phyloP scores from a whole-genome alignment of 306 rosid genomes.

The Rubus idaeus region DNA sequence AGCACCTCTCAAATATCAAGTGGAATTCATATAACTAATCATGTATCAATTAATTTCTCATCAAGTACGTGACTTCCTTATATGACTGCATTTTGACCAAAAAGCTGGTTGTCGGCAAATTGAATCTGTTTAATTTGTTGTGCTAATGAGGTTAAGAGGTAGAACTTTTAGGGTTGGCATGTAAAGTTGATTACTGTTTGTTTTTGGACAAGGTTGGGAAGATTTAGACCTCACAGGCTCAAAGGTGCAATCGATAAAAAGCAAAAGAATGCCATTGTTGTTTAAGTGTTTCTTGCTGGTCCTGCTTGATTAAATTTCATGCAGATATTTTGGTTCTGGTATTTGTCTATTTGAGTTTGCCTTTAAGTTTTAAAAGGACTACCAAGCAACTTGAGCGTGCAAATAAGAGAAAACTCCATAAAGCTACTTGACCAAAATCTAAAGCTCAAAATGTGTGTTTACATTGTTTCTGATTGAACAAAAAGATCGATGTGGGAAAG shows the following conservation, averaged over 20 bases:
- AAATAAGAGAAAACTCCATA: background rate
- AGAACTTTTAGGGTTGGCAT: background rate
- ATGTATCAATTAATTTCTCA: background rate
- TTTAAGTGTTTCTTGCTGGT: conserved; percentile 9
- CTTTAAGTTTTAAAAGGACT: background rate
- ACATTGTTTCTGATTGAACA: background rate
- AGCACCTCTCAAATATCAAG: conserved; percentile 14
- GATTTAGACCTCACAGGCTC: conserved; percentile 5
- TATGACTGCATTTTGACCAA: background rate
- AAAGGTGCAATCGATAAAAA: background rate
- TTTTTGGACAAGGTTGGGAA: conserved; percentile 3
- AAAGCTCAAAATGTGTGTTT: background rate
- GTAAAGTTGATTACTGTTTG: conserved; percentile 12
- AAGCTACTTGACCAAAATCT: background rate
- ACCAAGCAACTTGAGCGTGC: background rate
- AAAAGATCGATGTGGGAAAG: background rate
- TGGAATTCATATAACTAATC: background rate
- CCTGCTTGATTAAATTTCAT: conserved; percentile 5
- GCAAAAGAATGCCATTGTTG: background rate
- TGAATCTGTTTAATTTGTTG: conserved; percentile 2
- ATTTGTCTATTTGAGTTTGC: background rate
- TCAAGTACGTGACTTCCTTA: background rate
- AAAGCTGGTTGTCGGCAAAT: background rate
- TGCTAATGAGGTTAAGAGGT: background rate
- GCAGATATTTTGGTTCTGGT: conserved; percentile 9